phyloP scores from a whole-genome alignment of 441 rosid genomes.

The Raphanus hybrid region DNA sequence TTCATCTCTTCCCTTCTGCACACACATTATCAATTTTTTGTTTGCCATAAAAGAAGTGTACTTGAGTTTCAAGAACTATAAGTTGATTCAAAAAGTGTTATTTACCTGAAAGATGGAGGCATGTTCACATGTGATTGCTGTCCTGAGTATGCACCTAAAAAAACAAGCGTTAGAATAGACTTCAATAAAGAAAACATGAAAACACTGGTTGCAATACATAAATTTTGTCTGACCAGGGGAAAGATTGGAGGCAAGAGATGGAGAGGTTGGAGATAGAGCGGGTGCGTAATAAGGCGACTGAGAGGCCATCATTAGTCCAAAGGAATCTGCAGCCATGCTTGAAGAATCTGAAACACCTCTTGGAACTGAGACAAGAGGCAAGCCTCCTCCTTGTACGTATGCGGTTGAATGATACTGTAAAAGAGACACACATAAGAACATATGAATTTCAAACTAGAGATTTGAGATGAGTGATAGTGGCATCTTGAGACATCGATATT shows the following conservation, averaged over 20 bases:
- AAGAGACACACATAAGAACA: neutral
- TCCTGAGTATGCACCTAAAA: conserved; percentile 56
- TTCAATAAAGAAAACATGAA: neutral
- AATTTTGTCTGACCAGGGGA: conserved; percentile 48
- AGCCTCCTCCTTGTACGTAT: conserved; percentile 47
- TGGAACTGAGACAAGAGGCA: conserved; percentile 47
- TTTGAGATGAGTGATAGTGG: neutral
- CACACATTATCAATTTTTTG: conserved; percentile 10
- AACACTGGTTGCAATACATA: neutral
- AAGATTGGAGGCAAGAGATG: conserved; percentile 40
- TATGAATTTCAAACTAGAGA: neutral
- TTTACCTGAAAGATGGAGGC: conserved; percentile 55
- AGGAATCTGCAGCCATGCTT: conserved; percentile 38
- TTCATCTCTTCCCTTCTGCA: conserved; percentile 49
- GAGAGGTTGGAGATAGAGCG: conserved; percentile 40
- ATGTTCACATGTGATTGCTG: conserved; percentile 49
- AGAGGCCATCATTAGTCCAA: conserved; percentile 48
- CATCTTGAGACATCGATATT: neutral
- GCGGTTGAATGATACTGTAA: conserved; percentile 57
- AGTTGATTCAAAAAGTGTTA: neutral
- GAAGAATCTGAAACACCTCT: conserved; percentile 32
- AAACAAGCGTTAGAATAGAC: conserved; percentile 21
- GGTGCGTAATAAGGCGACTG: conserved; percentile 49
- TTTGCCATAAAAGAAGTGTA: neutral
- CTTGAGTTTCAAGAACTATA: conserved; percentile 13